A percentile compares a stretch with the other conserved stretches of the same genome.
Conservation (phyloP, 1,284 basidiomycete genomes). For the Somion occarium region DNA sequence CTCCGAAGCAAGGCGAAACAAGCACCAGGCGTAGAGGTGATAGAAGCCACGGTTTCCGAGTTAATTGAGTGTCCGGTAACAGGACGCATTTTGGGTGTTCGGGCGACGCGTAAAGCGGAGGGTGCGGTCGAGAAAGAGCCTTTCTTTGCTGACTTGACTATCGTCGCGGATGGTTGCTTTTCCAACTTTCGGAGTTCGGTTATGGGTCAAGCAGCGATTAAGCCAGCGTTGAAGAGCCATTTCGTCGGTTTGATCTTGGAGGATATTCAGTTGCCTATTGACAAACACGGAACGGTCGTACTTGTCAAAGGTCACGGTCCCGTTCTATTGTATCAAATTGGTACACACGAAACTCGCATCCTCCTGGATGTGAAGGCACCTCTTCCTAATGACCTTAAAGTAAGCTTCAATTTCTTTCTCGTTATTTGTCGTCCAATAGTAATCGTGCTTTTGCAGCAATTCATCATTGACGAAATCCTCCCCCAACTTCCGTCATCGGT, state of each 20-base stretch:
- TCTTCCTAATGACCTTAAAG: conserved; percentile 80
- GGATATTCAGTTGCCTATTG: conserved; percentile 73
- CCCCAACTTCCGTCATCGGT: conserved; percentile 77
- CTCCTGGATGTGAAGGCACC: conserved; percentile 89
- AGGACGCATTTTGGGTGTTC: conserved; percentile 58
- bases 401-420: conserved; percentile 26
- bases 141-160: conserved; percentile 73
- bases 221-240: conserved; percentile 63
- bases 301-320: conserved; percentile 73
- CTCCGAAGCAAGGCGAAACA: conserved; percentile 65
- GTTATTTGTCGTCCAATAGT: background rate
- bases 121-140: conserved; percentile 40
- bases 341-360: conserved; percentile 79
- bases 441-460: conserved; percentile 41
- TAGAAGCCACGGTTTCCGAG: conserved; percentile 82
- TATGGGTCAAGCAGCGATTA: conserved; percentile 42
- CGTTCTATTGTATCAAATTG: conserved; percentile 88
- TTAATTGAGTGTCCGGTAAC: conserved; percentile 60
- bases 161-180: conserved; percentile 95
- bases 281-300: conserved; percentile 85
- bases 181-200: conserved; percentile 73
- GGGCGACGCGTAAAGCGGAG: conserved; percentile 41
- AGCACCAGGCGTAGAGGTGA: conserved; percentile 62
- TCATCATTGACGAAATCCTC: conserved; percentile 69
- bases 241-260: conserved; percentile 82